Evolutionary conservation across 257 asterid species (phyloP).

Genomic region (Jasminum sambac): DNA sequence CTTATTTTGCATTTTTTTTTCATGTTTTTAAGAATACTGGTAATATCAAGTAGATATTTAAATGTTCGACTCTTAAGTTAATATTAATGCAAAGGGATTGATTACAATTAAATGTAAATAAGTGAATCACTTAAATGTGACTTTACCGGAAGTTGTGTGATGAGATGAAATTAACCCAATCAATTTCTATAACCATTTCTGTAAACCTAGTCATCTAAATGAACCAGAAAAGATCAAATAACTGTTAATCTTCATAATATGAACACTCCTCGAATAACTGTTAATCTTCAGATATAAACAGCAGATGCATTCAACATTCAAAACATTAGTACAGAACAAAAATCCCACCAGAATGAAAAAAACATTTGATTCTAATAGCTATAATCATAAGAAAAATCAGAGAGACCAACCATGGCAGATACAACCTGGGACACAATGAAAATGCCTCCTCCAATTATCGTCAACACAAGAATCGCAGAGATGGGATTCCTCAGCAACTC

Average conservation of each 20-base stretch:
- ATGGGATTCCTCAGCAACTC: slow-evolving; percentile 81
- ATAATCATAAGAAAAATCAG: slow-evolving; percentile 77
- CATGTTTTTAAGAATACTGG: no score
- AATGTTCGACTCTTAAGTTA: no score
- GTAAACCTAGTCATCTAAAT: no score
- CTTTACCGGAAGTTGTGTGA: no score
- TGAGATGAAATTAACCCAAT: no score
- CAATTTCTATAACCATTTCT: no score
- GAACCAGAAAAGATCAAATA: no score
- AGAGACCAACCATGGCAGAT: slow-evolving; percentile 90
- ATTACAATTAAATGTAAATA: no score
- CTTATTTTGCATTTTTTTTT: no score
- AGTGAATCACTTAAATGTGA: no score
- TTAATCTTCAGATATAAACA: neutral
- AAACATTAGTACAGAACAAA: neutral
- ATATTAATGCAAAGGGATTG: no score
- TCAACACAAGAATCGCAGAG: slow-evolving; percentile 65
- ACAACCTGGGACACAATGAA: slow-evolving; percentile 74
- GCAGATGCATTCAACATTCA: neutral
- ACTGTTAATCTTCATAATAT: neutral
- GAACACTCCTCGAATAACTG: neutral
- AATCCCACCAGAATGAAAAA: neutral
- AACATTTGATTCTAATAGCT: slow-evolving; percentile 33
- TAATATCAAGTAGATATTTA: no score
- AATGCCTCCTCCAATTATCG: slow-evolving; percentile 60